Base-by-base conservation (phyloP, 495 filamentous ascomycete genomes). In the Tetracladium setigerum region DNA sequence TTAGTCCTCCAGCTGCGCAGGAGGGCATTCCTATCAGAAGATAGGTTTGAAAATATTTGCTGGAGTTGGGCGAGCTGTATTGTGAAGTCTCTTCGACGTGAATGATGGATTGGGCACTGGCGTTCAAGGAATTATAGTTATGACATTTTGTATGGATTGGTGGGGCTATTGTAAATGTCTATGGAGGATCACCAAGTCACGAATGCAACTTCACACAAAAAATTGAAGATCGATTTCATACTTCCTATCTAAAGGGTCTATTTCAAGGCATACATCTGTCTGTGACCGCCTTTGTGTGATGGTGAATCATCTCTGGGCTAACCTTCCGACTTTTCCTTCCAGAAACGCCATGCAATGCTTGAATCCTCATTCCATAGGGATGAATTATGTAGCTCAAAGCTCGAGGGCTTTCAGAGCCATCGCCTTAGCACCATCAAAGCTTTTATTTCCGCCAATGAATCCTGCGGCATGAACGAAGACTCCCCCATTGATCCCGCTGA, bases 391-490 rank as follows among this genome's bases (percentile, higher is more conserved):
- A 2, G 10, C 41, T 48, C 34, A 53, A 33, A 50, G 12, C 24
- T 57, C 52, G 46, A 61, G 46, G 8, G 87, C 82, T 67, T 82
- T 86, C 58, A 77, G 69, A 33, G 90, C 89, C 88, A 97, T 91
- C 40, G 80, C 78, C 59, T 86, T 71, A 19, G 82, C 90, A n/a
- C 92, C 94, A 41, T 94, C 88, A 59, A 82, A 89, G 0, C 83
- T 91, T 70, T 83, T 82, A 62, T 95, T 94, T 2, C 92, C 92
- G 14, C 94, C 92, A 63, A 97, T 95, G 63, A 98, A 98, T 4
- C 92, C 94, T 44, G 81, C 83, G 7, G 92, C 90, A 57, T 98
- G 92, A 44, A 95, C 84, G 62, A 98, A 98, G 17, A 97, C 80
- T 33, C 86, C 78, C 5, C 91, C 92, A 22, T 68, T 67, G 4